Base-by-base conservation (phyloP, 192 early-diverging fungal genomes). In the Lobulomyces angularis region DNA sequence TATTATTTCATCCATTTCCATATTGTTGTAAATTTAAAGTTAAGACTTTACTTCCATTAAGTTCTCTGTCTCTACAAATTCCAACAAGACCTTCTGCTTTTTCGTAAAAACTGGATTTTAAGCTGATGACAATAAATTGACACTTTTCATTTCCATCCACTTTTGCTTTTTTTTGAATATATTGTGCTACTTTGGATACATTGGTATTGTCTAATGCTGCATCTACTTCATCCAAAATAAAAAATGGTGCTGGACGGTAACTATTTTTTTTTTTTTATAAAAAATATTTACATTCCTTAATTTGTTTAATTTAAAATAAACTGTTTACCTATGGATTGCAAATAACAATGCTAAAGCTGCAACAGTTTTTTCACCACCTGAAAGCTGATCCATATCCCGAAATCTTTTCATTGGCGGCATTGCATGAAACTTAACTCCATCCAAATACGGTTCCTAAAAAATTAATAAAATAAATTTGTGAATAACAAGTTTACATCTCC, bases 341-440 rank as follows among this genome's bases (percentile, higher is more conserved):
- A 99, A 94, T 45, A 99, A 69, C 27, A 99, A 59, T 1, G 92
- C 95, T 30, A 99, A 64, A 3, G 95, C 92, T 0, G 90, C 95
- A 25, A 99, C 84, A 0, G 92, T 93, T 66, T 97, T 99, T 67
- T 99, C 95, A 49, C 95, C 95, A 27, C 95, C 95, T 18, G 90
- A 94, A 9, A 99, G 67, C 52, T 89, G 87, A 44, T 95, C 92
- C 95, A 99, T 99, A 55, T 99, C 95, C 44, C 91, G 66, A 75
- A 99, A 99, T 21, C 92, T 80, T 66, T 99, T 99, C 76, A 91
- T 83, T 17, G 95, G 95, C 5, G 95, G 95, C 90, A 97, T 97
- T 0, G 95, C 91, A 53, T 99, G 92, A 65, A 94, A 99, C 45
- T 88, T 86, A 33, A 99, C 74, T 24, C 92, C 92, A 37, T 82